These are phyloP conservation scores for Populus hybrid DNA, from an alignment of 441 rosid species.

Conservation along the genomic window DNA sequence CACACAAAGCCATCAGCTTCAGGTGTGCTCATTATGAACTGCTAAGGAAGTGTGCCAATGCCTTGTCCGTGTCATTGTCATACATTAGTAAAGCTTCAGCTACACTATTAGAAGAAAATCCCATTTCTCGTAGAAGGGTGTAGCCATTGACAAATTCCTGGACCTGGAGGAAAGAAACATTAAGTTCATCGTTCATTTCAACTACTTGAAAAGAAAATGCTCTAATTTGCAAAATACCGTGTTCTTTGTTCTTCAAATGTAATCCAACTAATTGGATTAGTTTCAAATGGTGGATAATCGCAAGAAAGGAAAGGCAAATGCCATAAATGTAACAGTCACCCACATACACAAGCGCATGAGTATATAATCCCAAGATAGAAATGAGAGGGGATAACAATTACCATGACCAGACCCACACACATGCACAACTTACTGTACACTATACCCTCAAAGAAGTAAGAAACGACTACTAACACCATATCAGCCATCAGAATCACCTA, in stretches of 20 bases:
- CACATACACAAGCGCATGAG: neutral
- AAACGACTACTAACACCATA: neutral
- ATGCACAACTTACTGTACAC: neutral
- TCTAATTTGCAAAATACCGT: neutral
- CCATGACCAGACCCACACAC: neutral
- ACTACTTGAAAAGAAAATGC: neutral
- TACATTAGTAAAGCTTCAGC: conserved; percentile 61
- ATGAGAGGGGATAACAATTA: neutral
- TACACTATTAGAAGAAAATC: conserved; percentile 63
- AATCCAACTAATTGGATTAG: too few species aligned
- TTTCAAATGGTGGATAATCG: too few species aligned
- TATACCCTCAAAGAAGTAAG: neutral
- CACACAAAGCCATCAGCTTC: conserved; percentile 9
- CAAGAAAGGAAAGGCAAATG: neutral
- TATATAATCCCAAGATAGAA: neutral
- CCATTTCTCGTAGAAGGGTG: conserved; percentile 68
- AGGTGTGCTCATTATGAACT: conserved; percentile 35
- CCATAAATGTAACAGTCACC: neutral
- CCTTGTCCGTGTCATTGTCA: conserved; percentile 77
- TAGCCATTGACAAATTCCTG: conserved; percentile 64
- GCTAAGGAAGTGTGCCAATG: conserved; percentile 67
- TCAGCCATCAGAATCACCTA: neutral
- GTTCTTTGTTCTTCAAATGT: neutral
- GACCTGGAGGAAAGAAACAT: conserved; percentile 40
- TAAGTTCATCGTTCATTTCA: too few species aligned